These are phyloP conservation scores for Aphanocladium album DNA, from an alignment of 2,329 filamentous ascomycete species.

Conservation along the genomic window DNA sequence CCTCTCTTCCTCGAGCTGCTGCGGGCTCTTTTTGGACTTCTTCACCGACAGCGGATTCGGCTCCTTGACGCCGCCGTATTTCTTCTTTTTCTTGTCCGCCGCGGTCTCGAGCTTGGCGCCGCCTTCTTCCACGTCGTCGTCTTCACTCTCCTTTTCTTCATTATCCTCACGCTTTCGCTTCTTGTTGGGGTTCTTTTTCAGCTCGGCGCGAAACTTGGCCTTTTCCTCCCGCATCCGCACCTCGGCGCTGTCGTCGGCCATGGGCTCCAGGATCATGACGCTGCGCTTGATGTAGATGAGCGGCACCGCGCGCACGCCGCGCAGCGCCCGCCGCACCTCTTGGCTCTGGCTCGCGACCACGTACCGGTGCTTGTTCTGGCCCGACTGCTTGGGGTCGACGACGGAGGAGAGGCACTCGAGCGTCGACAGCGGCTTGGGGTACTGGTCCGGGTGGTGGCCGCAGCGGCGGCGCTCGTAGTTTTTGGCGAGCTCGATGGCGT, in stretches of 20 bases:
- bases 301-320: conserved; percentile 66
- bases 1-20: conserved; percentile 18
- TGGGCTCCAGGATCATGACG: conserved; percentile 68
- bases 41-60: conserved; percentile 68
- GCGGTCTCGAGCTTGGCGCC: conserved; percentile 17
- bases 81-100: conserved; percentile 51
- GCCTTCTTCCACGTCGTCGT: conserved; percentile 35
- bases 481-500: conserved; percentile 72
- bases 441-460: conserved; percentile 68
- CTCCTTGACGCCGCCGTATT: conserved; percentile 56
- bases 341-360: conserved; percentile 70
- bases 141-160: conserved; percentile 30
- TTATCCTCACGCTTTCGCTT: conserved; percentile 42
- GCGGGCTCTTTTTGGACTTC: conserved; percentile 55
- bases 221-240: conserved; percentile 64
- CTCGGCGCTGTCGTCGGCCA: conserved; percentile 62
- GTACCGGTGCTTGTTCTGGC: conserved; percentile 73
- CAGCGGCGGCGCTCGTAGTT: conserved; percentile 70
- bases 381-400: conserved; percentile 69
- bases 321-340: conserved; percentile 57
- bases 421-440: conserved; percentile 64
- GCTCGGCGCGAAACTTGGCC: conserved; percentile 66
- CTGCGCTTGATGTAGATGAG: conserved; percentile 73
- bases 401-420: conserved; percentile 68
- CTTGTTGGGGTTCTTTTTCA: conserved; percentile 47